Conservation (phyloP, 2,329 filamentous ascomycete species). For the Fusarium sp. region DNA sequence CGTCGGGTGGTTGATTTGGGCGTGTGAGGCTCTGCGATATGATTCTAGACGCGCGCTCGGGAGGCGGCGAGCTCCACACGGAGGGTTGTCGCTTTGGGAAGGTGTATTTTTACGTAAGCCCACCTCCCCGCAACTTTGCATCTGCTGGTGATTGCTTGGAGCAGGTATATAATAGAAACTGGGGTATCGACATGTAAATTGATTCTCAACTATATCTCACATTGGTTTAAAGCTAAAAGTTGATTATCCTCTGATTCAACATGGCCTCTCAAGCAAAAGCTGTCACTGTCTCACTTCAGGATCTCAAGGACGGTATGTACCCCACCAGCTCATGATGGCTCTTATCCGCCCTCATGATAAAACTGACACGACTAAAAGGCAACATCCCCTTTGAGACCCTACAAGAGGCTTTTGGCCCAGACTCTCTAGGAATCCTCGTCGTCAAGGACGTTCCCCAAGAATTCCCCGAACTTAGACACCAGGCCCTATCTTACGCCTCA, state of each 20-base stretch:
- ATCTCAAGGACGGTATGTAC: constrained; percentile 67
- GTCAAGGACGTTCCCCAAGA: constrained; percentile 83
- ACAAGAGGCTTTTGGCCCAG: constrained; percentile 86
- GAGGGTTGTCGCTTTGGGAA: constrained; percentile 20
- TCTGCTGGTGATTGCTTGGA: background rate
- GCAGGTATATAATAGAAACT: background rate
- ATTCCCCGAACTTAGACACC: constrained; percentile 78
- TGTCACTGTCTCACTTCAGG: constrained; percentile 71
- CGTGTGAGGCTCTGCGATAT: constrained; percentile 8
- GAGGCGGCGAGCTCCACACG: constrained; percentile 51
- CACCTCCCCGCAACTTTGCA: constrained; percentile 28
- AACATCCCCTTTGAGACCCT: constrained; percentile 76
- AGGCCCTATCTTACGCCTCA: constrained; percentile 86
- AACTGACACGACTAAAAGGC: constrained; percentile 57
- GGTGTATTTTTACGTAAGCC: constrained; percentile 44
- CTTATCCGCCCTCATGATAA: constrained; percentile 12
- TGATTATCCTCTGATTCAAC: background rate
- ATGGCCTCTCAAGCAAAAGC: constrained; percentile 66
- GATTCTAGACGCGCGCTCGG: constrained; percentile 29
- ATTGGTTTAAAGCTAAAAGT: background rate
- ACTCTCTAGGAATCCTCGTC: constrained; percentile 92
- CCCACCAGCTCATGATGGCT: constrained; percentile 20
- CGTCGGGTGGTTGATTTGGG: constrained; percentile 7
- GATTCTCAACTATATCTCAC: background rate
- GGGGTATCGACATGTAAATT: background rate